These are phyloP conservation scores for Trypanosoma avium DNA, from an alignment of 208 protist genomes.

Conservation along the genomic window DNA sequence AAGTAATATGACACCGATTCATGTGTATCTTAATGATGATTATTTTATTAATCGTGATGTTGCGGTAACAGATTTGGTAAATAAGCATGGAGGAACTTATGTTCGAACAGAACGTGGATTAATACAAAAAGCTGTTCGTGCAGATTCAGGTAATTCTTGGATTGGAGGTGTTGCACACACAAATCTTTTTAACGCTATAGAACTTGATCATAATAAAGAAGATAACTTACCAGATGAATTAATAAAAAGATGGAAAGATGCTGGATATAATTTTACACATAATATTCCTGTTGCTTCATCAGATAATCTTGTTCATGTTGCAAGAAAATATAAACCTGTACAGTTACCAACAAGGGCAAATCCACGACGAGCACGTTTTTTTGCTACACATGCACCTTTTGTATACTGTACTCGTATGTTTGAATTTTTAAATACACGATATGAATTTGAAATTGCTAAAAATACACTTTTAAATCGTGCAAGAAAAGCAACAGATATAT, in stretches of 20 bases:
- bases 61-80: slow-evolving; percentile 54
- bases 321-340: neutral
- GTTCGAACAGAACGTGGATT: slow-evolving; percentile 44
- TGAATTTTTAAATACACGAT: slow-evolving; percentile 37
- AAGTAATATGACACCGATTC: slow-evolving; percentile 46
- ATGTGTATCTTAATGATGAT: slow-evolving; percentile 78
- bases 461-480: slow-evolving; percentile 26
- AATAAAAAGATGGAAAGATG: slow-evolving; percentile 21
- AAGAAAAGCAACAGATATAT: slow-evolving; percentile 35
- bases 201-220: slow-evolving; percentile 40
- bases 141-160: slow-evolving; percentile 21
- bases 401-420: slow-evolving; percentile 66
- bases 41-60: slow-evolving; percentile 70
- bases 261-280: slow-evolving; percentile 10
- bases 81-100: slow-evolving; percentile 59
- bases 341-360: slow-evolving; percentile 7
- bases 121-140: slow-evolving; percentile 6
- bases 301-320: slow-evolving; percentile 13
- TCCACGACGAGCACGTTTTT: slow-evolving; percentile 31
- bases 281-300: slow-evolving; percentile 26
- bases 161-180: slow-evolving; percentile 35
- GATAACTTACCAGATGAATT: slow-evolving; percentile 28
- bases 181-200: slow-evolving; percentile 38
- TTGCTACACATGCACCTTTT: slow-evolving; percentile 62
- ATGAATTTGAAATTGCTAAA: slow-evolving; percentile 39